Evolutionary conservation across 108 stramenopile species (phyloP), one percentile per base, ranked within the genome.

Genomic region (Cyclotella sp.): DNA sequence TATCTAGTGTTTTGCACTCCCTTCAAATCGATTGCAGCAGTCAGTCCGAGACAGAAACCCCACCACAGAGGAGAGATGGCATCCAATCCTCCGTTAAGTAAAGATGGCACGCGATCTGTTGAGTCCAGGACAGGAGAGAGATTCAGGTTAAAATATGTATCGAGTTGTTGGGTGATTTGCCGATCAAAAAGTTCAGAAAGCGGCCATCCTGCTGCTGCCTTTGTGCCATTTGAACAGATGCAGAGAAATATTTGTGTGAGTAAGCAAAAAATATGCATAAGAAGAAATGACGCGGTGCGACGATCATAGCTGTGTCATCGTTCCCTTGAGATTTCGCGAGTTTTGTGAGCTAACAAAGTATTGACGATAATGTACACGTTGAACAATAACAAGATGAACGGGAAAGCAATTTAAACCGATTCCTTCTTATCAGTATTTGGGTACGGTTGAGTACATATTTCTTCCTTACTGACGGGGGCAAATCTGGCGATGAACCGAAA

Each of bases 161-260:
- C 77, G 42, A 71, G 28, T 52, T 61, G 71, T 45, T 85, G 60
- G 21, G 93, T 90, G 82, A 96, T 85, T 29, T 39, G 58, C 57
- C 76, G 64, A 77, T 96, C 90, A 57, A 86, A 81, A 19, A 94
- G 63, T 79, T 96, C 95, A 9, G 88, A 85, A 0, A 89, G 43
- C 0, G 95, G 95, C 93, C 93, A 94, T 24, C 93, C 95, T 24
- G 88, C 83, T 26, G 91, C 93, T 26, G 93, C 89, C 73, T 84
- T 24, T 28, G 40, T 60, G 24, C 6, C 39, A 41, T 3, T 9
- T 39, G 14, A 41, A 62, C 3, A 9, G 47, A 49, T 7, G 9
- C 6, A 49, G n/a, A 49, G 18, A 49, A 7, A 49, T 49, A 7
- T n/a, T 49, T 49, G 9, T 7, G 15, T n/a, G 47, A 49, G 34